A percentile compares a stretch with the other conserved stretches of the same genome.
These are phyloP conservation scores for Bruguiera gymnorhiza DNA, from an alignment of 345 rosid species.

Conservation along the genomic window DNA sequence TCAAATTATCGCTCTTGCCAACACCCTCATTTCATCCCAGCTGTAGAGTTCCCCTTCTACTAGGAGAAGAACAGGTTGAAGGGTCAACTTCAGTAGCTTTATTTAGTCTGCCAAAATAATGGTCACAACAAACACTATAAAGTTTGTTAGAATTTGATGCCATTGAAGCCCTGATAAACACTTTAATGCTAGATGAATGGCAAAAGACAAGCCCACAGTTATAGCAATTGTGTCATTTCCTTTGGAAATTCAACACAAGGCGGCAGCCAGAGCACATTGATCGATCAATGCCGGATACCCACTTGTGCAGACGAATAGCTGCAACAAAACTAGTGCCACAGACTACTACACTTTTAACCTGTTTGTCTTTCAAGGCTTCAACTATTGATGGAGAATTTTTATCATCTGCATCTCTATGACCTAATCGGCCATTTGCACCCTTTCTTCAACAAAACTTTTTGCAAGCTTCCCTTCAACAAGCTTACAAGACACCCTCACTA, in stretches of 20 bases:
- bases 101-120: slow-evolving; percentile 50
- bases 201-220: slow-evolving; percentile 64
- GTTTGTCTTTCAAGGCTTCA: slow-evolving; percentile 55
- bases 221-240: slow-evolving; percentile 71
- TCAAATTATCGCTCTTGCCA: slow-evolving; percentile 27
- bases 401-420: slow-evolving; percentile 51
- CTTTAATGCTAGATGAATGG: slow-evolving; percentile 53
- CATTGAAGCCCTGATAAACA: slow-evolving; percentile 59
- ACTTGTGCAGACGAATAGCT: slow-evolving; percentile 56
- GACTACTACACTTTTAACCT: slow-evolving; percentile 48
- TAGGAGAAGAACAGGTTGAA: slow-evolving; percentile 27
- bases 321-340: slow-evolving; percentile 60
- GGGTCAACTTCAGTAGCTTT: slow-evolving; percentile 31
- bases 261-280: slow-evolving; percentile 52
- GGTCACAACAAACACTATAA: slow-evolving; percentile 56
- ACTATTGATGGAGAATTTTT: slow-evolving; percentile 48
- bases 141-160: slow-evolving; percentile 57
- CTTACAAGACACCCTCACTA: no score
- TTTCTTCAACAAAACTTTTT: slow-evolving; percentile 49
- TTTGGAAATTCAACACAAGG: slow-evolving; percentile 47
- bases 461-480: slow-evolving; percentile 42
- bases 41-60: slow-evolving; percentile 41
- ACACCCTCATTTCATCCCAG: slow-evolving; percentile 32
- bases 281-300: slow-evolving; percentile 40
- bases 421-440: slow-evolving; percentile 60